phyloP scores from a whole-genome alignment of 2,329 filamentous ascomycete genomes.

The Aspergillus latus region DNA sequence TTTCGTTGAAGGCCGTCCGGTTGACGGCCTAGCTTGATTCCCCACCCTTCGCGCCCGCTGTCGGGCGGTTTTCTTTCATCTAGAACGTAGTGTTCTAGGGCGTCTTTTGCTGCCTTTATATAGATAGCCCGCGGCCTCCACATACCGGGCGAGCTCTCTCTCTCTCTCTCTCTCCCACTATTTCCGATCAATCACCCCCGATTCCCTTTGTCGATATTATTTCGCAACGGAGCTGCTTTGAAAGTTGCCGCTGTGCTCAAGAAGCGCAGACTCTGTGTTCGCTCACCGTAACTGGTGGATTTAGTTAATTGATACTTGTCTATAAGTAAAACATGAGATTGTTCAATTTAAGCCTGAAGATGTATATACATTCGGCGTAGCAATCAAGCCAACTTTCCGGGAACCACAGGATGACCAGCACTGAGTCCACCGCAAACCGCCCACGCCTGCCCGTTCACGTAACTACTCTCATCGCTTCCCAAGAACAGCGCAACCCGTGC shows the following conservation, averaged over 20 bases:
- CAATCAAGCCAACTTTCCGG: conserved; percentile 65
- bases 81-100: conserved; percentile 15
- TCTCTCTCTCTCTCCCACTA: conserved; percentile 21
- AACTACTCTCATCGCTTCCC: conserved; percentile 85
- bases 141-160: conserved; percentile 17
- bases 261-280: conserved; percentile 11
- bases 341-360: neutral
- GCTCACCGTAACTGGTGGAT: neutral
- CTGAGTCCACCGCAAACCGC: conserved; percentile 88
- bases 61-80: conserved; percentile 14
- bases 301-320: conserved; percentile 17
- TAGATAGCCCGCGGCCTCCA: conserved; percentile 17
- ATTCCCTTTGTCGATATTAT: conserved; percentile 31
- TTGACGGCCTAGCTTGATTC: conserved; percentile 14
- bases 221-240: conserved; percentile 24
- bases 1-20: conserved; percentile 8
- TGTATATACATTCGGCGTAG: neutral
- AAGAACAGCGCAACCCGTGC: conserved; percentile 87
- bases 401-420: conserved; percentile 83
- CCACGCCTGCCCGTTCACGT: conserved; percentile 94
- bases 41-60: neutral
- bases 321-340: conserved; percentile 3
- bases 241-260: conserved; percentile 19
- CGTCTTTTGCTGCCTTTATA: conserved; percentile 11
- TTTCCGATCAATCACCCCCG: conserved; percentile 22